These are phyloP conservation scores for Thielaviopsis euricoi DNA, from an alignment of 2,329 filamentous ascomycete species.

Conservation along the genomic window DNA sequence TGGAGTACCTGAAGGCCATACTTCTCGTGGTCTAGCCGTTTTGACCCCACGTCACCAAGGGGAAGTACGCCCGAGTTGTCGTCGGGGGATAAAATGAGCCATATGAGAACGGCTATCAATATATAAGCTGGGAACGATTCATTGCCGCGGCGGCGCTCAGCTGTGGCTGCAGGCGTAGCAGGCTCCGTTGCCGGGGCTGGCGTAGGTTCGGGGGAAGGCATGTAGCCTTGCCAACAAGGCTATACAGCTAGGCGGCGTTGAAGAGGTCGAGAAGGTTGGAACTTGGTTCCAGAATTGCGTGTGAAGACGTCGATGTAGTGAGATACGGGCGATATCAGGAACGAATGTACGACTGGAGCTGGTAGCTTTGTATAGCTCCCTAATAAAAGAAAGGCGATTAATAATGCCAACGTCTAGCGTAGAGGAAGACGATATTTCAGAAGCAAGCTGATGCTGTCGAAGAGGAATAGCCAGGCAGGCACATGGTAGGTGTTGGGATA, in stretches of 20 bases:
- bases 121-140: constrained; percentile 8
- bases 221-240: constrained; percentile 1
- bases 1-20: constrained; percentile 37
- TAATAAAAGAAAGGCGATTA: background rate
- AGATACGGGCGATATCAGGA: background rate
- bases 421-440: background rate
- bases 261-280: background rate
- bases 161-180: background rate
- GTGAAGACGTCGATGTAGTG: background rate
- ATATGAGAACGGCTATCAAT: constrained; percentile 7
- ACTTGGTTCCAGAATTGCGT: background rate
- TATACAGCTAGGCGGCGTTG: background rate
- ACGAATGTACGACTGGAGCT: background rate
- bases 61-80: constrained; percentile 18
- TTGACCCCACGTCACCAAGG: constrained; percentile 16
- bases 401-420: background rate
- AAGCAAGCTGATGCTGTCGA: background rate
- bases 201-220: constrained; percentile 1
- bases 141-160: background rate
- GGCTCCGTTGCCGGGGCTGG: background rate
- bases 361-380: background rate
- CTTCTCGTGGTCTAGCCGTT: constrained; percentile 33
- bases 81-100: constrained; percentile 10
- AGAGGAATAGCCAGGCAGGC: background rate
- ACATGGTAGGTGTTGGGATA: background rate